Conservation (phyloP, 345 rosid species). For the Microthlaspi erraticum region DNA sequence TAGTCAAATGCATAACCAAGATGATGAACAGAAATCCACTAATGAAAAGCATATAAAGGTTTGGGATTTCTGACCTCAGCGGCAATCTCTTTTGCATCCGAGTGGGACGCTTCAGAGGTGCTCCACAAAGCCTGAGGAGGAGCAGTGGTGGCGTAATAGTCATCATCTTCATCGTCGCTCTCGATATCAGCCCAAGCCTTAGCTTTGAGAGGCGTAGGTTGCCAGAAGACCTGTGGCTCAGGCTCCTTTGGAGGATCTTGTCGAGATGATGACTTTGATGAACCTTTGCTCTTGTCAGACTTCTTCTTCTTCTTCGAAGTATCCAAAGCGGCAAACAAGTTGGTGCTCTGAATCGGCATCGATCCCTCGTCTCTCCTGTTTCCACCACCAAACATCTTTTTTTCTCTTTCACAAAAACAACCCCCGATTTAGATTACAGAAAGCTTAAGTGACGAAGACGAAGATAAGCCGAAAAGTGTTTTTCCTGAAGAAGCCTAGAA, state of each 20-base stretch:
- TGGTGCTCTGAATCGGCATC: conserved; percentile 57
- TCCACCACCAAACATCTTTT: conserved; percentile 57
- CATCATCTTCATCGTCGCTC: conserved; percentile 60
- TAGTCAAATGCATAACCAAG: too few relatives aligned
- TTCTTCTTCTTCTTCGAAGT: conserved; percentile 56
- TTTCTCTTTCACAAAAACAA: conserved; percentile 24
- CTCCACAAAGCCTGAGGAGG: conserved; percentile 53
- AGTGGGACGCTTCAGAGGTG: conserved; percentile 40
- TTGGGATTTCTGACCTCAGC: conserved; percentile 44
- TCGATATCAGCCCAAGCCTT: conserved; percentile 69
- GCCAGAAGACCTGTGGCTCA: conserved; percentile 60
- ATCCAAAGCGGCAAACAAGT: conserved; percentile 66
- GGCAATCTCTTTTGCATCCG: conserved; percentile 35
- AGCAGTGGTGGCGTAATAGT: conserved; percentile 60
- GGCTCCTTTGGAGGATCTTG: conserved; percentile 49
- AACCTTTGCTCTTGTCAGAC: conserved; percentile 47
- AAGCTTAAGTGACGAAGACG: not conserved
- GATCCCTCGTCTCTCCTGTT: conserved; percentile 64
- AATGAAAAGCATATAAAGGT: not conserved
- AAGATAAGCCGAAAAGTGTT: not conserved
- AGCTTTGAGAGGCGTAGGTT: conserved; percentile 54
- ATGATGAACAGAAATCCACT: too few relatives aligned
- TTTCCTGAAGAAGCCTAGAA: not conserved
- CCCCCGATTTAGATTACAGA: conserved; percentile 13
- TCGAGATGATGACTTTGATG: conserved; percentile 43